Conservation (phyloP, 73 alveolate species). For the Paramecium primaurelia region DNA sequence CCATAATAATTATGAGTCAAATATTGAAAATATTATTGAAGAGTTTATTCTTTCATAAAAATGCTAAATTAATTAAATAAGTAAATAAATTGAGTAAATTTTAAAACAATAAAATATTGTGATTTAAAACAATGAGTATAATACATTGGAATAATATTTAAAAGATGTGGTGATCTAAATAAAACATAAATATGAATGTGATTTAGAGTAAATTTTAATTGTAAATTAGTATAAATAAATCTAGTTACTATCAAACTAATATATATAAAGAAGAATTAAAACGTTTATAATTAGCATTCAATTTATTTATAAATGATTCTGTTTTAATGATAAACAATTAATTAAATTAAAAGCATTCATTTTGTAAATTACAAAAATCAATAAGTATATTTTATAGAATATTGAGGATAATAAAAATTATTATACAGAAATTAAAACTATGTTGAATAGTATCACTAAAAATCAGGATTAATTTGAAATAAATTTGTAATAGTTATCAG, state of each 20-base stretch:
- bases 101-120: neutral
- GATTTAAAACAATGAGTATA: neutral
- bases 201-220: neutral
- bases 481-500: neutral
- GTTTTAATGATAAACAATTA: neutral
- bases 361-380: constrained; percentile 1
- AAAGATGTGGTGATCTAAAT: neutral
- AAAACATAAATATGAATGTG: neutral
- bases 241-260: neutral
- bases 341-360: neutral
- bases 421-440: neutral
- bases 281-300: neutral
- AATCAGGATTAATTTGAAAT: neutral
- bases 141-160: neutral
- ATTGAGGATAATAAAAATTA: neutral
- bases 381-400: constrained; percentile 11
- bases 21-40: neutral
- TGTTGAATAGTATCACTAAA: neutral
- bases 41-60: neutral
- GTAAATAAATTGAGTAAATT: neutral
- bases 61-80: neutral
- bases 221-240: neutral
- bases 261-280: neutral
- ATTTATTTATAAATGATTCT: neutral
- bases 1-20: neutral